Percentiles rank a stretch among this genome's conserved stretches.
Conservation (phyloP, 1,284 basidiomycete species). For the Ceratorhiza oryzae-sativae region DNA sequence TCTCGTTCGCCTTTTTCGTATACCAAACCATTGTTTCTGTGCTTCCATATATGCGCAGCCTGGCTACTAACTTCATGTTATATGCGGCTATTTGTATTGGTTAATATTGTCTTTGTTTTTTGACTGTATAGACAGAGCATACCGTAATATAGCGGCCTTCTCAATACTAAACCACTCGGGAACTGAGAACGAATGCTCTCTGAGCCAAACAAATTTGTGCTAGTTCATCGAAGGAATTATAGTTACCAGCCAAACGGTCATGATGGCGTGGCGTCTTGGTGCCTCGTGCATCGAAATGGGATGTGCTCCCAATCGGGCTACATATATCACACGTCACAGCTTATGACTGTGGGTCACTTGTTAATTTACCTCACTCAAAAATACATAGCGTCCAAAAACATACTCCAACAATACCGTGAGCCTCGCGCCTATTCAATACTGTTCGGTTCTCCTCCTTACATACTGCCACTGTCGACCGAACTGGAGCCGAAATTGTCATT, state of each 20-base stretch:
- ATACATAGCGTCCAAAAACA: neutral
- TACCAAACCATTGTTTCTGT: slow-evolving; percentile 39
- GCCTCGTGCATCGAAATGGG: neutral
- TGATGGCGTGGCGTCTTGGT: neutral
- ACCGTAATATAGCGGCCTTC: slow-evolving; percentile 8
- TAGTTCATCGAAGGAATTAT: slow-evolving; percentile 15
- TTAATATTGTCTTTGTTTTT: neutral
- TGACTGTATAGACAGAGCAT: neutral
- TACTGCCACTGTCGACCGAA: neutral
- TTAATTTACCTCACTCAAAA: neutral
- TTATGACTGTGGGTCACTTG: neutral
- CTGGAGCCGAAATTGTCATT: slow-evolving; percentile 5
- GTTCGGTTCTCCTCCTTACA: neutral
- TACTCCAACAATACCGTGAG: slow-evolving; percentile 7
- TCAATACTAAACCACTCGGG: neutral
- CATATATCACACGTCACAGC: slow-evolving; percentile 3
- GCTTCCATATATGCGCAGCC: slow-evolving; percentile 32
- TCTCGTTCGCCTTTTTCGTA: neutral
- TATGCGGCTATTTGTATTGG: slow-evolving; percentile 28
- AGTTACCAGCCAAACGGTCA: neutral
- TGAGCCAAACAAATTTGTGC: neutral
- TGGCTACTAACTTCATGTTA: slow-evolving; percentile 7
- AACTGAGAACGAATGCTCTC: neutral
- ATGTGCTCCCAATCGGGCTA: neutral
- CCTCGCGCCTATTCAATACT: neutral